Percentiles rank a stretch among this genome's conserved stretches.
These are phyloP conservation scores for Metschnikowia lochheadii DNA, from an alignment of 805 yeast species.

Conservation along the genomic window DNA sequence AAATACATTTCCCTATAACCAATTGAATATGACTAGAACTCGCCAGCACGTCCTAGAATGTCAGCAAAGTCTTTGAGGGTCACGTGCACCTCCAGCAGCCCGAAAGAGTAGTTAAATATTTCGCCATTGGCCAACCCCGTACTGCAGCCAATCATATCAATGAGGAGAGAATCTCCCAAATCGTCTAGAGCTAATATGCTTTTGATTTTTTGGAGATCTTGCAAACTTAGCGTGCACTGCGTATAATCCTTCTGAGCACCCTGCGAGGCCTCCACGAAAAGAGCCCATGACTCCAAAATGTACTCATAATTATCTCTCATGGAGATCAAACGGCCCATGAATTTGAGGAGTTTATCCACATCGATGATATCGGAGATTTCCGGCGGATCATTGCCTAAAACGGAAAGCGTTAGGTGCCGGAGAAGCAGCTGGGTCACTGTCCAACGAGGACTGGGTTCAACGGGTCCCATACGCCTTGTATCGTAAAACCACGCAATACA, in stretches of 20 bases:
- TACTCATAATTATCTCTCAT: conserved; percentile 28
- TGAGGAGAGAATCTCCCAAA: conserved; percentile 31
- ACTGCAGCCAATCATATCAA: conserved; percentile 41
- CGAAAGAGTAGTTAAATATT: conserved; percentile 27
- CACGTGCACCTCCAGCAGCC: conserved; percentile 26
- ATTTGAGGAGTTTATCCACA: conserved; percentile 33
- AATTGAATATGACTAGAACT: conserved; percentile 19
- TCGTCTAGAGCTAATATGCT: conserved; percentile 27
- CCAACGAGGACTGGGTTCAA: conserved; percentile 19
- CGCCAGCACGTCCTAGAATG: conserved; percentile 38
- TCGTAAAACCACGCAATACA: conserved; percentile 34
- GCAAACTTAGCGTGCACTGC: conserved; percentile 5
- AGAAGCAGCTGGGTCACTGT: conserved; percentile 25
- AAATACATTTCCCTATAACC: background rate
- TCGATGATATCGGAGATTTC: conserved; percentile 38
- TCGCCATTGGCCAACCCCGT: conserved; percentile 26
- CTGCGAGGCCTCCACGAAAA: conserved; percentile 26
- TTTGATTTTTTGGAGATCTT: conserved; percentile 29
- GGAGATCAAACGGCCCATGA: conserved; percentile 26
- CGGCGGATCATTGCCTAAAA: conserved; percentile 9
- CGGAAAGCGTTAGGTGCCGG: conserved; percentile 27
- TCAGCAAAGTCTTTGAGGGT: conserved; percentile 40
- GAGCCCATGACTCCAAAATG: conserved; percentile 31
- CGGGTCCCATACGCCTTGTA: conserved; percentile 8
- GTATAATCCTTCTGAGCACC: conserved; percentile 19